Conservation (phyloP, 192 early-diverging fungal genomes). For the Linderina pennispora region DNA sequence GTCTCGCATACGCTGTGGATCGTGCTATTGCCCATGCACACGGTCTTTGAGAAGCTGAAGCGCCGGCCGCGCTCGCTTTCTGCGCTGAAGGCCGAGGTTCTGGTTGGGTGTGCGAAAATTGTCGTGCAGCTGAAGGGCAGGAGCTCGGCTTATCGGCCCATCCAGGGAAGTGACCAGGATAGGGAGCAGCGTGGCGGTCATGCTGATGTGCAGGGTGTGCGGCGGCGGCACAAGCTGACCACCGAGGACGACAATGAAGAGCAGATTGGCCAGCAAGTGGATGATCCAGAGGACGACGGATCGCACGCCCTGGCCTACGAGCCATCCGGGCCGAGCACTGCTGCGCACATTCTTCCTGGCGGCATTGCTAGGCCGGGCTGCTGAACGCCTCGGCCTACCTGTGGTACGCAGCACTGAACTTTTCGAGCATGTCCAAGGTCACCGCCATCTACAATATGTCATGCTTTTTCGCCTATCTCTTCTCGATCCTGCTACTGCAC, state of each 20-base stretch:
- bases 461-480: constrained; percentile 79
- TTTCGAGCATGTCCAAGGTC: constrained; percentile 70
- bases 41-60: constrained; percentile 29
- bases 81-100: constrained; percentile 22
- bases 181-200: no score
- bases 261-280: constrained; percentile 4
- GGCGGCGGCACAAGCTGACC: background rate
- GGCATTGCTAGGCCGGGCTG: constrained; percentile 45
- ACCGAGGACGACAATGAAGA: background rate
- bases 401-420: constrained; percentile 72
- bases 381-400: constrained; percentile 66
- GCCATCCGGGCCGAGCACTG: constrained; percentile 20
- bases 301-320: constrained; percentile 12
- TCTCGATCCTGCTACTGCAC: constrained; percentile 63
- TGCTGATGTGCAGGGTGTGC: no score
- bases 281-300: constrained; percentile 4
- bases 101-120: constrained; percentile 39
- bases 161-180: no score
- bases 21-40: constrained; percentile 39
- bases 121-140: no score
- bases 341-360: constrained; percentile 15
- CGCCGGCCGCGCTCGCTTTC: constrained; percentile 19
- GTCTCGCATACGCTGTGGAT: constrained; percentile 47
- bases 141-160: no score
- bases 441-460: constrained; percentile 79